Conservation (phyloP, 169 alveolate species). For the Theileria annulata region DNA sequence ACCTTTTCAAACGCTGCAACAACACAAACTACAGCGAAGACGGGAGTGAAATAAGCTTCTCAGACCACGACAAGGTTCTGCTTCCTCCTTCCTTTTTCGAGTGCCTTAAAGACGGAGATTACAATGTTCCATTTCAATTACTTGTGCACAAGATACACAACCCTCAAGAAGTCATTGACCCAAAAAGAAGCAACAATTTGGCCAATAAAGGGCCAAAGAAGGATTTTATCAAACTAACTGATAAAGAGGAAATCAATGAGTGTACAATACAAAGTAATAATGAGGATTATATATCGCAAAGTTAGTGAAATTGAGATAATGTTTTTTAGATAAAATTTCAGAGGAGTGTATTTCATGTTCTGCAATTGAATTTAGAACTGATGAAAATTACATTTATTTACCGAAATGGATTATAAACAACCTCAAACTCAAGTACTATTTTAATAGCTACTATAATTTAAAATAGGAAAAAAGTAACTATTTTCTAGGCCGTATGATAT, state of each 20-base stretch:
- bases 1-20: conserved; percentile 38
- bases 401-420: conserved; percentile 69
- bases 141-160: conserved; percentile 58
- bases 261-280: neutral
- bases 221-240: neutral
- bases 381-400: conserved; percentile 57
- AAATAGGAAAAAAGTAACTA: neutral
- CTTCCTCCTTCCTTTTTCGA: conserved; percentile 53
- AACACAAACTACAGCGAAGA: conserved; percentile 36
- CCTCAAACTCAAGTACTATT: conserved; percentile 39
- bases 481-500: conserved; percentile 52
- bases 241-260: neutral
- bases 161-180: neutral
- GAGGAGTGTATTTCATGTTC: conserved; percentile 61
- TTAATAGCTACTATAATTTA: neutral
- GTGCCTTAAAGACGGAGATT: conserved; percentile 30
- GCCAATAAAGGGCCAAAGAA: neutral
- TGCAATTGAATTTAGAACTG: conserved; percentile 54
- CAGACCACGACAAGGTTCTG: conserved; percentile 64
- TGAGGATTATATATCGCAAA: conserved; percentile 12
- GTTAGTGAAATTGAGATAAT: neutral
- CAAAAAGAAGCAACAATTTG: neutral
- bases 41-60: conserved; percentile 33
- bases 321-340: conserved; percentile 35
- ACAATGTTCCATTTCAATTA: conserved; percentile 59